A percentile compares a stretch with the other conserved stretches of the same genome.
These are phyloP conservation scores for Aspergillus indologenus DNA, from an alignment of 495 filamentous ascomycete genomes.

Conservation along the genomic window DNA sequence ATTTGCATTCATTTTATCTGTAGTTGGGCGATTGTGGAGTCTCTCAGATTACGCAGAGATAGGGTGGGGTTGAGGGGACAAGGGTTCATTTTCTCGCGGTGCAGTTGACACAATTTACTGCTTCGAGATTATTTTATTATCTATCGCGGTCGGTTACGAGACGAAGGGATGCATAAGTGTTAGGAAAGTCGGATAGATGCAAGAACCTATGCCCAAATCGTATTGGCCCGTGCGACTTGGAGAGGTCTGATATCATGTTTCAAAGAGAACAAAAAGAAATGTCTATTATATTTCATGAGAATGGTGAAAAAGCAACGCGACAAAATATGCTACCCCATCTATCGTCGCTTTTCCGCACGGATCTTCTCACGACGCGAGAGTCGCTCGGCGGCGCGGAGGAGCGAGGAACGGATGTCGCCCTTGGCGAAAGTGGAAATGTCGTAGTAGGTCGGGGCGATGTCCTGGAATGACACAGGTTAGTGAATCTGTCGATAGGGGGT, in stretches of 20 bases:
- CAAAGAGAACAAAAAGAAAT: constrained; percentile 3
- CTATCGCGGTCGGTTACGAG: too few relatives aligned
- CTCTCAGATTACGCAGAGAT: too few relatives aligned
- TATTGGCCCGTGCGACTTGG: too few relatives aligned
- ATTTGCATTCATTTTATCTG: too few relatives aligned
- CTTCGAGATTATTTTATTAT: too few relatives aligned
- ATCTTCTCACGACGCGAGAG: constrained; percentile 68
- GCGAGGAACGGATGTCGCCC: constrained; percentile 75
- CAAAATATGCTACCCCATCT: constrained; percentile 14
- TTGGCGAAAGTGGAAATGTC: constrained; percentile 80
- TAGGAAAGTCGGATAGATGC: too few relatives aligned
- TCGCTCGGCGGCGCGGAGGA: constrained; percentile 73
- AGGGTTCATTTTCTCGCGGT: too few relatives aligned
- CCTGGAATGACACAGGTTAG: constrained; percentile 38
- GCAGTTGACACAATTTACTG: too few relatives aligned
- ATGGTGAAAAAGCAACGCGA: constrained; percentile 13
- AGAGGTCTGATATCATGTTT: neutral
- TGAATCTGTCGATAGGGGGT: neutral
- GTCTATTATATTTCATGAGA: constrained; percentile 15
- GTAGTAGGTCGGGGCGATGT: constrained; percentile 91
- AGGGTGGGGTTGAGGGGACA: too few relatives aligned
- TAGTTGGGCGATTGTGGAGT: too few relatives aligned
- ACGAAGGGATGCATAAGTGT: too few relatives aligned
- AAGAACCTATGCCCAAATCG: too few relatives aligned
- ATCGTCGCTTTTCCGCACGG: constrained; percentile 40